A percentile compares a stretch with the other conserved stretches of the same genome.
These are phyloP conservation scores for Myxozyma sirexii DNA, from an alignment of 805 yeast genomes.

Conservation along the genomic window DNA sequence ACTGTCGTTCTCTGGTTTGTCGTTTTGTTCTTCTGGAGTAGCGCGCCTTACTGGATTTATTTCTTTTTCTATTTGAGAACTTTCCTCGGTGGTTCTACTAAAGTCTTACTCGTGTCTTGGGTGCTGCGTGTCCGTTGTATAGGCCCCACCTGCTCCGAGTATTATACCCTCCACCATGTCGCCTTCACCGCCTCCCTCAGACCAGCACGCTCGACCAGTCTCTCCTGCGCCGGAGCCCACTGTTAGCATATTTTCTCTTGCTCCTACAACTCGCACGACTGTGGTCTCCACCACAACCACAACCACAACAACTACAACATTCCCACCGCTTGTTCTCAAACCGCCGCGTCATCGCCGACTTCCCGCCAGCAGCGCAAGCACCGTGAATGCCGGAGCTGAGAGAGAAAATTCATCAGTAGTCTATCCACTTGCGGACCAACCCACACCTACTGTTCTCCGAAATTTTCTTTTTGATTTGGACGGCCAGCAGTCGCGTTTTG, in stretches of 20 bases:
- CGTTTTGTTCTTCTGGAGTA: no score
- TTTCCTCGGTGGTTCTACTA: no score
- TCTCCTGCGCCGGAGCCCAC: neutral
- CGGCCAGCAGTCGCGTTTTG: slow-evolving; percentile 38
- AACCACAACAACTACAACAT: slow-evolving; percentile 33
- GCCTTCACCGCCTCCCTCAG: neutral
- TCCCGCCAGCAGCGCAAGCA: neutral
- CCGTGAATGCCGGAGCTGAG: neutral
- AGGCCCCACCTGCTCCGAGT: no score
- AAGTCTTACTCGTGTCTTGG: no score
- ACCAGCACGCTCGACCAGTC: neutral
- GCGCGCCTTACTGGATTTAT: no score
- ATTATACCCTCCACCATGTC: neutral
- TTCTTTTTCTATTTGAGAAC: no score
- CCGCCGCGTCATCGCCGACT: slow-evolving; percentile 17
- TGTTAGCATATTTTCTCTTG: slow-evolving; percentile 20
- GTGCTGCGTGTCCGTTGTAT: no score
- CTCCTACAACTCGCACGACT: slow-evolving; percentile 33
- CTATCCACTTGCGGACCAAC: slow-evolving; percentile 42
- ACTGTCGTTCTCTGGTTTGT: no score
- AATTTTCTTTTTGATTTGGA: slow-evolving; percentile 39
- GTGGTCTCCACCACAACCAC: slow-evolving; percentile 35
- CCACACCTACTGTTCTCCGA: slow-evolving; percentile 42
- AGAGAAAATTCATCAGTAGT: neutral
- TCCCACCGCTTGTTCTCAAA: slow-evolving; percentile 29